Base-by-base conservation (phyloP, 2,329 filamentous ascomycete species). In the Microascus cirrosus region DNA sequence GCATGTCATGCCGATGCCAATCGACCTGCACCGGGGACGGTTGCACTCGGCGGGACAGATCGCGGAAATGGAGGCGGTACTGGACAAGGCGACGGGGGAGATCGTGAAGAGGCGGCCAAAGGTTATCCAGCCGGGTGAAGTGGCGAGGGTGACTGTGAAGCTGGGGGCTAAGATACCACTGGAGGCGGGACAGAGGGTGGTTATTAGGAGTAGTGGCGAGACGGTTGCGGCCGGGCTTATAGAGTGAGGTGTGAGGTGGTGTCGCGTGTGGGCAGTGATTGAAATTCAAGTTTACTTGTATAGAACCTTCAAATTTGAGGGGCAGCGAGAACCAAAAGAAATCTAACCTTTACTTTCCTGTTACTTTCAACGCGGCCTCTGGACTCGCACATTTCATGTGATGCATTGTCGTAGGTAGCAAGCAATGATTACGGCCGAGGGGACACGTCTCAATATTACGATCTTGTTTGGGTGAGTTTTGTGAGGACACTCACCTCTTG, bases 161-260 rank as follows among this genome's bases (percentile, higher is more conserved):
- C 74, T 96, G 65, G 84, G 86, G 55, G 75, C 78, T 24, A 85
- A 85, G 62, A 82, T 94, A 57, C 91, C 94, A 18, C 70, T 97
- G 53, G 94, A 96, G 70, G 79, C 81, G 18, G 89, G 89, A 0
- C 85, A 86, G 62, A 81, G 90, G 63, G 83, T 99, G 52, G 89
- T 97, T 32, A 72, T 99, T 56, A 79, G 94, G 60, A 84, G 84
- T 62, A 84, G 84, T 56, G 94, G 94, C 1, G 82, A 87, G 63
- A 97, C 94, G 1, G 81, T 97, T 60, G 94, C 90, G 12, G 91
- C 92, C 42, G 94, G 94, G 1, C 73, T 96, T 62, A 72, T 97
- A 64, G 92, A 96, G 68, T 54, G 25, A 53, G 15, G 32, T 25
- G 50, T 45, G 39, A n/a, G 39, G 39, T 45, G 2, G n/a, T 6